Evolutionary conservation across 345 rosid genomes (phyloP).

Genomic region (Mallotus nudiflorus): DNA sequence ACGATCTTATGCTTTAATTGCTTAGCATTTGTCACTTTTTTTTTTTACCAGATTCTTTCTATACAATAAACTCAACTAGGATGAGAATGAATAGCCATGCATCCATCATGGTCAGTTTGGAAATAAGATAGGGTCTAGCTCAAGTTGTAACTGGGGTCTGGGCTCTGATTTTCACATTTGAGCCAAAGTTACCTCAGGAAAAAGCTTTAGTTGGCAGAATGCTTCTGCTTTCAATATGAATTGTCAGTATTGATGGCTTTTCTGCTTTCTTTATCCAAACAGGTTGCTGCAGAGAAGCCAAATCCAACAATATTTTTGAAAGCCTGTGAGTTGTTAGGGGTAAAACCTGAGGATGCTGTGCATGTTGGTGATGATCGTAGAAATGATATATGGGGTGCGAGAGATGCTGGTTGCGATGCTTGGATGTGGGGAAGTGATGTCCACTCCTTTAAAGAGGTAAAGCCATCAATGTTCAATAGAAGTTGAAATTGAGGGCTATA

Average conservation of each 20-base stretch:
- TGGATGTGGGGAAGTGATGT: constrained; percentile 99
- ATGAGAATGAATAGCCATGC: not conserved
- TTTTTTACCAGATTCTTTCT: not conserved
- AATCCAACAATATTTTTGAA: constrained; percentile 90
- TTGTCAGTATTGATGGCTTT: not conserved
- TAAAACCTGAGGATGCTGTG: constrained; percentile 89
- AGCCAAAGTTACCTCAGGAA: not conserved
- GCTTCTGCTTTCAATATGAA: not conserved
- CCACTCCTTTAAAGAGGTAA: constrained; percentile 82
- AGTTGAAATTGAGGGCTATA: not conserved
- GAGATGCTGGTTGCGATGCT: constrained; percentile 98
- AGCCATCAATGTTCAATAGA: not conserved
- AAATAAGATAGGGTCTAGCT: not conserved
- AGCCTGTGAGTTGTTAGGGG: constrained; percentile 86
- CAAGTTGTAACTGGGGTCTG: not conserved
- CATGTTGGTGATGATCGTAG: constrained; percentile 99
- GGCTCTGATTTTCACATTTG: not conserved
- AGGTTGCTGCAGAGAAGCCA: constrained; percentile 99
- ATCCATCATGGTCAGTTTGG: not conserved
- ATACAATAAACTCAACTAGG: not conserved
- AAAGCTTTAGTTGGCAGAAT: not conserved
- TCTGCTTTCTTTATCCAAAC: constrained; percentile 14
- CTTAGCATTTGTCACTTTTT: not conserved
- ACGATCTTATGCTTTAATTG: not conserved
- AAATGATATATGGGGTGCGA: constrained; percentile 97